These are phyloP conservation scores for Malus hybrid DNA, from an alignment of 331 rosid genomes.

Conservation along the genomic window DNA sequence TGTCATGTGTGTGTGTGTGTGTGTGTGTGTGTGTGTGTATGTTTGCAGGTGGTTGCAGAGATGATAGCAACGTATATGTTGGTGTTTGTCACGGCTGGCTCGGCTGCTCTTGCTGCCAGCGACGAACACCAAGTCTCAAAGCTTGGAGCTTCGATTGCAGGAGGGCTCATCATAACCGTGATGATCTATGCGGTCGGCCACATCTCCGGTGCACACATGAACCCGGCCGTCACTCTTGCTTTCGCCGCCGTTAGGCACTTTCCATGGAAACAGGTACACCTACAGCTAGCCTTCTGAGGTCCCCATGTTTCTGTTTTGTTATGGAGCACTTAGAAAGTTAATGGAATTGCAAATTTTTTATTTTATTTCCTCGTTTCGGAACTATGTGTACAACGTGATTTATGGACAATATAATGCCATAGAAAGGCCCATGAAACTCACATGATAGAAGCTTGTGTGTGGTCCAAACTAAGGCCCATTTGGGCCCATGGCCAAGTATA, in stretches of 20 bases:
- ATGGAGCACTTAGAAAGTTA: no score
- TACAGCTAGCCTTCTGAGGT: background rate
- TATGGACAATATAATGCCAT: no score
- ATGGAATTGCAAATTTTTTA: background rate
- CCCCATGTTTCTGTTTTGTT: background rate
- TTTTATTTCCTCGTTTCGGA: background rate
- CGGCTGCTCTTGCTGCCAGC: conserved; percentile 42
- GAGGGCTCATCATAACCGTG: conserved; percentile 61
- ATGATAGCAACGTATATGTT: conserved; percentile 53
- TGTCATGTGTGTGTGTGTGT: no score
- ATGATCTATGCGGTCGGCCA: conserved; percentile 86
- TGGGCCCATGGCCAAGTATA: background rate
- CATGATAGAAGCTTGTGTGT: background rate
- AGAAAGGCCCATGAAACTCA: background rate
- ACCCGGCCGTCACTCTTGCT: conserved; percentile 82
- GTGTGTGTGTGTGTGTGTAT: no score
- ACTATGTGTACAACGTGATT: no score
- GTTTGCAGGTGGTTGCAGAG: conserved; percentile 61
- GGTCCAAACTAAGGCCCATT: background rate
- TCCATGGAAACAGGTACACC: conserved; percentile 71
- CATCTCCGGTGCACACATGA: conserved; percentile 88
- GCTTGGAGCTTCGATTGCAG: conserved; percentile 69
- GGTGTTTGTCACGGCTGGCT: conserved; percentile 73
- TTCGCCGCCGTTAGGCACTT: conserved; percentile 54
- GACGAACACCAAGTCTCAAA: conserved; percentile 50